Conservation (phyloP, 768 basidiomycete genomes). For the Chalciporus chontae region DNA sequence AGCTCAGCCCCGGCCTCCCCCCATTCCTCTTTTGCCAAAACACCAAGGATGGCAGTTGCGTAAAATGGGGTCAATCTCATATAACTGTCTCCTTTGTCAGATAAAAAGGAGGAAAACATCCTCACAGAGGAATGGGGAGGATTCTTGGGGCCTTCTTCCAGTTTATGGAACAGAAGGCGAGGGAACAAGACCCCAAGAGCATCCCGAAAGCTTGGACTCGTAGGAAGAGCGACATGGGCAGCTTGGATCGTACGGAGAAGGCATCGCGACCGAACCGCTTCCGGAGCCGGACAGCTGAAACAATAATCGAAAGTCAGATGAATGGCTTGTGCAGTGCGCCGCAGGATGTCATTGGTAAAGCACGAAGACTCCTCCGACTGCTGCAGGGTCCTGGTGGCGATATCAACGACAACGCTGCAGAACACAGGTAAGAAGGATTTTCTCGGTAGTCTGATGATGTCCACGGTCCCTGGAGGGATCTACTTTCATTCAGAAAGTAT, state of each 20-base stretch:
- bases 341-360: slow-evolving; percentile 48
- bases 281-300: slow-evolving; percentile 34
- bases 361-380: slow-evolving; percentile 44
- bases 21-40: slow-evolving; percentile 40
- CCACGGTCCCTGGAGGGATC: slow-evolving; percentile 33
- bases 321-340: slow-evolving; percentile 38
- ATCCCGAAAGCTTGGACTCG: slow-evolving; percentile 22
- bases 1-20: slow-evolving; percentile 30
- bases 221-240: slow-evolving; percentile 25
- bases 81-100: slow-evolving; percentile 22
- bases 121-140: slow-evolving; percentile 12
- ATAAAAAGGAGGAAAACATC: slow-evolving; percentile 22
- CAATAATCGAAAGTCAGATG: slow-evolving; percentile 42
- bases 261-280: slow-evolving; percentile 34
- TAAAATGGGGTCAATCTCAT: slow-evolving; percentile 32
- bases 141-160: slow-evolving; percentile 40
- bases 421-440: slow-evolving; percentile 44
- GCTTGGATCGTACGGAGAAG: slow-evolving; percentile 40
- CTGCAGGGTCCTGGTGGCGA: slow-evolving; percentile 40
- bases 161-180: slow-evolving; percentile 31
- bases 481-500: slow-evolving; percentile 21
- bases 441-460: slow-evolving; percentile 36
- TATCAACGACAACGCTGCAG: slow-evolving; percentile 43
- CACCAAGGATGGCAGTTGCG: slow-evolving; percentile 33
- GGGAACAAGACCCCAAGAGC: slow-evolving; percentile 31